A percentile compares a stretch with the other conserved stretches of the same genome.
phyloP scores from a whole-genome alignment of 176 grass and related monocot genomes.

The Rhynchospora tenuis region DNA sequence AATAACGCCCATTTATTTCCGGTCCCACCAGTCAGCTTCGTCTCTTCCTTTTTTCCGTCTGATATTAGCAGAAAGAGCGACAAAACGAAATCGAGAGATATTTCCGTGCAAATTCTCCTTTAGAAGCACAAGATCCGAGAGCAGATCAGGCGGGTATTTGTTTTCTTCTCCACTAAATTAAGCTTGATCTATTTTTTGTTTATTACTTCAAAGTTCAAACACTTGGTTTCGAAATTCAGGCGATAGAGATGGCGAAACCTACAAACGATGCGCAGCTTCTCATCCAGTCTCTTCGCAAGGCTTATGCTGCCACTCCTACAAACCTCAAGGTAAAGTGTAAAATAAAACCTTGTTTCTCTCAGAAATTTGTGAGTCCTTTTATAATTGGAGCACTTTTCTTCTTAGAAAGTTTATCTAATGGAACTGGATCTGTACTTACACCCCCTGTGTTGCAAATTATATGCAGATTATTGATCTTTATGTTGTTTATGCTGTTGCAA shows the following conservation, averaged over 20 bases:
- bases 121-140: not conserved
- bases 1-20: not conserved
- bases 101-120: not conserved
- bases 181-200: not conserved
- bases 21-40: not conserved
- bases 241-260: slow-evolving; percentile 50
- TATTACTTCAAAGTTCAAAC: not conserved
- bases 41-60: not conserved
- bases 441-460: not conserved
- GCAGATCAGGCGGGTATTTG: not conserved
- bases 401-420: not conserved
- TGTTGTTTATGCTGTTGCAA: slow-evolving; percentile 48
- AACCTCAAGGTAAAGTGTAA: slow-evolving; percentile 49
- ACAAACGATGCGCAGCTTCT: slow-evolving; percentile 56
- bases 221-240: not conserved
- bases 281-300: slow-evolving; percentile 68
- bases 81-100: not conserved
- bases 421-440: not conserved
- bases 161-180: not conserved
- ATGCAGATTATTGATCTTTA: slow-evolving; percentile 84
- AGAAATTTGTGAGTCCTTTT: not conserved
- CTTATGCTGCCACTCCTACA: slow-evolving; percentile 65
- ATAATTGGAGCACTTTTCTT: not conserved
- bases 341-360: not conserved
- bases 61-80: not conserved